Conservation (phyloP, 192 early-diverging fungal species). For the Allomyces macrogynus region DNA sequence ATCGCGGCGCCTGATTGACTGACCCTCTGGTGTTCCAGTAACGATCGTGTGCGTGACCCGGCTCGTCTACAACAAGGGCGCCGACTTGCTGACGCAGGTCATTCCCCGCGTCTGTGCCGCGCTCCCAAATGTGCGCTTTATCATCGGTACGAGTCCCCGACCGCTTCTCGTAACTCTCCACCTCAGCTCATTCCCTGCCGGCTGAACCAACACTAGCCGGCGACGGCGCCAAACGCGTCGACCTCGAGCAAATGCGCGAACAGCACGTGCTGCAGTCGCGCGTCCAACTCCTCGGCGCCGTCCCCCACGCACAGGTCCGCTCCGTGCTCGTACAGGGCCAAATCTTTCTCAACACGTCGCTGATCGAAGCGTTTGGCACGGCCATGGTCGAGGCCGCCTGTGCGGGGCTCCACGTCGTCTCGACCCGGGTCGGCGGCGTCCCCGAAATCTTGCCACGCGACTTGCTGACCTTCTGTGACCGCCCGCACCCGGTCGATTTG, state of each 20-base stretch:
- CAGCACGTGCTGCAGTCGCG: constrained; percentile 77
- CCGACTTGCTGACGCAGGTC: constrained; percentile 72
- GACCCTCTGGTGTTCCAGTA: constrained; percentile 20
- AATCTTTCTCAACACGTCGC: constrained; percentile 89
- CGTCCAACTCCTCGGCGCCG: constrained; percentile 66
- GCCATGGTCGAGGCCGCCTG: constrained; percentile 95
- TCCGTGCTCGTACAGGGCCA: constrained; percentile 78
- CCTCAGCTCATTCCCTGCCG: too few relatives aligned
- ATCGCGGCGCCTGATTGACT: too few relatives aligned
- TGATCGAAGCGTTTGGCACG: constrained; percentile 97
- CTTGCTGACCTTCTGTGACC: constrained; percentile 80
- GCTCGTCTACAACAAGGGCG: constrained; percentile 84
- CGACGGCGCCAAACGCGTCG: constrained; percentile 88
- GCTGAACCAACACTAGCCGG: constrained; percentile 26
- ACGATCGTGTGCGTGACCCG: constrained; percentile 87
- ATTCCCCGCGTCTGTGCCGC: constrained; percentile 78
- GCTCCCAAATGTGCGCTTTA: constrained; percentile 61
- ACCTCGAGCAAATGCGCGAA: constrained; percentile 94
- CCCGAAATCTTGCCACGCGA: constrained; percentile 83
- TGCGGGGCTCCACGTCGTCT: constrained; percentile 83
- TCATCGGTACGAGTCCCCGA: constrained; percentile 44
- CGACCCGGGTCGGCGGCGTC: constrained; percentile 86
- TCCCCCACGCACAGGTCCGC: constrained; percentile 61
- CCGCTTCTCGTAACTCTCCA: too few relatives aligned
- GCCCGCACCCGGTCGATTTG: constrained; percentile 51